phyloP scores from a whole-genome alignment of 2,329 filamentous ascomycete genomes.

The Ophiostoma triangulosporum region DNA sequence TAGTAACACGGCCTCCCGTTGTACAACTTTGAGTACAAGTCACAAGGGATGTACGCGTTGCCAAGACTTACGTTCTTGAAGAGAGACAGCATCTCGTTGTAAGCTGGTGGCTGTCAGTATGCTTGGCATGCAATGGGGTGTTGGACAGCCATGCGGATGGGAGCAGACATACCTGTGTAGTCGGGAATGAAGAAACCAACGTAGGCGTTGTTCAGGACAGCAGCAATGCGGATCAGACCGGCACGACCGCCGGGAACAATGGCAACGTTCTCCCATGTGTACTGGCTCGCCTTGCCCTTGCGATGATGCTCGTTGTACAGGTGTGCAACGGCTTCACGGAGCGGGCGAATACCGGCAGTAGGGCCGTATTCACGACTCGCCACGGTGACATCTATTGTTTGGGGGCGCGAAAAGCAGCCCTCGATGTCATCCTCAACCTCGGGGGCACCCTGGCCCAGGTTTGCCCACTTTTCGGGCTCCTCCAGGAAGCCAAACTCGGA shows the following conservation, averaged over 20 bases:
- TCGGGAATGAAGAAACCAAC: slow-evolving; percentile 89
- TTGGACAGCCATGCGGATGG: background rate
- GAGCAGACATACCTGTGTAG: slow-evolving; percentile 52
- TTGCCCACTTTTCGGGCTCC: slow-evolving; percentile 73
- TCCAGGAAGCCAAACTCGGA: slow-evolving; percentile 81
- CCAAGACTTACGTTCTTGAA: slow-evolving; percentile 64
- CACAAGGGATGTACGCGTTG: background rate
- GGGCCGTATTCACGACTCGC: slow-evolving; percentile 81
- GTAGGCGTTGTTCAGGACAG: slow-evolving; percentile 84
- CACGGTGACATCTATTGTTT: slow-evolving; percentile 62
- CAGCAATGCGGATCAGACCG: slow-evolving; percentile 86
- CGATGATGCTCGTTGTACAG: slow-evolving; percentile 91
- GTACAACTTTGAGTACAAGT: background rate
- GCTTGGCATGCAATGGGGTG: background rate
- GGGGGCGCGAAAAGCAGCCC: slow-evolving; percentile 75
- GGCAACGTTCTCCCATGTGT: slow-evolving; percentile 95
- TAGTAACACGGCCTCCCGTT: background rate
- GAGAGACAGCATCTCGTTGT: slow-evolving; percentile 91
- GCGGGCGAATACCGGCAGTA: slow-evolving; percentile 82
- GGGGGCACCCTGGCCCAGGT: slow-evolving; percentile 84
- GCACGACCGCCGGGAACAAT: slow-evolving; percentile 90
- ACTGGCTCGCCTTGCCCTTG: slow-evolving; percentile 73
- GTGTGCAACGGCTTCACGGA: slow-evolving; percentile 77
- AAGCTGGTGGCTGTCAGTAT: slow-evolving; percentile 54
- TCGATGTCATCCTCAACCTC: slow-evolving; percentile 88